phyloP scores from a whole-genome alignment of 306 rosid genomes.

The Prunus mongolica region DNA sequence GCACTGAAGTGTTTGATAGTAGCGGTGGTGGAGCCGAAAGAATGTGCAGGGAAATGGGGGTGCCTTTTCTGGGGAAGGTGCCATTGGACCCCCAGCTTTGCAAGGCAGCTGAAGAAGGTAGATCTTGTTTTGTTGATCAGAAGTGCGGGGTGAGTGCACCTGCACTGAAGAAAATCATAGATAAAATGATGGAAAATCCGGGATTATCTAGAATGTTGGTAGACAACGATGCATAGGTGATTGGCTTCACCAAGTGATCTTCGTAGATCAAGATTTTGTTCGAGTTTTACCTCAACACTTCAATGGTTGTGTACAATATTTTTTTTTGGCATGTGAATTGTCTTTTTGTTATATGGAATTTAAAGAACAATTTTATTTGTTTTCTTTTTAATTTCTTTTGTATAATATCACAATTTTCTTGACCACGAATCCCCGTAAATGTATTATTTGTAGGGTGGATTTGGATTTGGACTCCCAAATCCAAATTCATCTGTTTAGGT shows the following conservation, averaged over 20 bases:
- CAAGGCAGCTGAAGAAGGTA: conserved; percentile 91
- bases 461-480: no score
- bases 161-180: conserved; percentile 70
- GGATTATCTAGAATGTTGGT: conserved; percentile 34
- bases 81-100: conserved; percentile 89
- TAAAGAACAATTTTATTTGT: no score
- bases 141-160: conserved; percentile 58
- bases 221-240: conserved; percentile 37
- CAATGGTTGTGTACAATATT: neutral
- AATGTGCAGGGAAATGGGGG: conserved; percentile 79
- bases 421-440: no score
- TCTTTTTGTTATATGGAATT: neutral
- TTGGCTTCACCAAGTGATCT: conserved; percentile 3
- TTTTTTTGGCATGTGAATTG: neutral
- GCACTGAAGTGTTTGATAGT: conserved; percentile 80
- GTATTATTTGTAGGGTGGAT: no score
- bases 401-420: no score
- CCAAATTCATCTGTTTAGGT: no score
- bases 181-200: conserved; percentile 50
- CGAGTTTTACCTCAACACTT: neutral
- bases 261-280: conserved; percentile 5
- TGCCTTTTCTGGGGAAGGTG: conserved; percentile 81
- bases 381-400: no score
- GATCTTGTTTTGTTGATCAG: conserved; percentile 71
- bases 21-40: conserved; percentile 83